Evolutionary conservation across 2,329 filamentous ascomycete species (phyloP), one percentile per base, ranked within the genome.

Genomic region (Alternaria postmessia): DNA sequence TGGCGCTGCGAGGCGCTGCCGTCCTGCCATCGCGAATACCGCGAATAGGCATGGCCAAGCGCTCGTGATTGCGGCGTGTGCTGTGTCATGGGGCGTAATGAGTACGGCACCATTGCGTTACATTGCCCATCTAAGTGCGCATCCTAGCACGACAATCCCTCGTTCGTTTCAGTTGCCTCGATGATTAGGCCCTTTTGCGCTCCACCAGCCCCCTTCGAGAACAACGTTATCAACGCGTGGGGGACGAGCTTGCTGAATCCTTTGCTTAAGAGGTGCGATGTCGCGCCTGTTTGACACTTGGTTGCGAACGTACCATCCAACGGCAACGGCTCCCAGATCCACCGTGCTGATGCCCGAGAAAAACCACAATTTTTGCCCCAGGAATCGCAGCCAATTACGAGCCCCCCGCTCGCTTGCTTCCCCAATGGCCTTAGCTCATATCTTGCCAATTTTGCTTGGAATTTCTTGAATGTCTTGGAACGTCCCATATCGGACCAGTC

Each of bases 141-240:
- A 46, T 60, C 55, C 36, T 46, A 44, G 54, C 60, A 41, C 61
- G 52, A 53, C 52, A 49, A 49, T 46, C 57, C 53, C 53, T 55
- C 51, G 58, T 55, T 64, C 52, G 61, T 64, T 67, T 64, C 63
- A 67, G 42, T 54, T 62, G 54, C 62, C 54, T 38, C 44, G 38
- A 57, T 46, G 39, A 54, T 36, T 42, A 49, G 46, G 14, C 30
- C 51, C 46, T 51, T 22, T 38, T 42, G 42, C 22, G 28, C 26
- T 43, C 48, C 49, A 36, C 44, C 22, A 30, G 28, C 24, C 42
- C 42, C n/a, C 51, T 58, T 53, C 47, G 30, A 56, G 48, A 49
- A 56, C 39, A 36, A 59, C 43, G 56, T 62, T 67, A 68, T 70
- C 64, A 51, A 52, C 51, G 57, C 52, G 64, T 68, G 66, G 64